Evolutionary conservation across 169 alveolate genomes (phyloP).

Genomic region (Cryptosporidium xiaoi): DNA sequence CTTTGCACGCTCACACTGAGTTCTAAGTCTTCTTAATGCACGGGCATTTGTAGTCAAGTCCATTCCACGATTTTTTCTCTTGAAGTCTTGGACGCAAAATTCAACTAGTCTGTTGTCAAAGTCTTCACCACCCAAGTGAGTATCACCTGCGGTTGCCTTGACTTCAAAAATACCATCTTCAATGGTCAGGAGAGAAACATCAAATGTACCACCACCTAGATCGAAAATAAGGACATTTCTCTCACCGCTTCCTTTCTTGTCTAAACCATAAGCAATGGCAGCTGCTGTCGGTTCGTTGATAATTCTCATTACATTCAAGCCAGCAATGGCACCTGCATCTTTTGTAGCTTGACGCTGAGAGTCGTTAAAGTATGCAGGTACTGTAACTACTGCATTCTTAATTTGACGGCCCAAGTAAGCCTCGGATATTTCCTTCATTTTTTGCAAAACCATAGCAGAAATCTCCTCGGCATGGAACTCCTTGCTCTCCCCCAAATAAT

Average conservation of each 20-base stretch:
- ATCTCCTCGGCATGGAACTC: slow-evolving; percentile 94
- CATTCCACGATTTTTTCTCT: slow-evolving; percentile 91
- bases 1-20: slow-evolving; percentile 98
- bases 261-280: slow-evolving; percentile 97
- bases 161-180: slow-evolving; percentile 98
- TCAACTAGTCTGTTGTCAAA: slow-evolving; percentile 97
- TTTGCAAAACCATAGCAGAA: slow-evolving; percentile 94
- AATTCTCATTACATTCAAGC: slow-evolving; percentile 96
- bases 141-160: slow-evolving; percentile 99
- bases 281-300: slow-evolving; percentile 99
- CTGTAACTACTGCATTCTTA: slow-evolving; percentile 98
- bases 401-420: slow-evolving; percentile 93
- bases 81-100: slow-evolving; percentile 94
- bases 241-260: slow-evolving; percentile 92
- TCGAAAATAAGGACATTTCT: slow-evolving; percentile 95
- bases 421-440: slow-evolving; percentile 98
- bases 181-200: slow-evolving; percentile 96
- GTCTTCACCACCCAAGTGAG: slow-evolving; percentile 99
- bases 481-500: slow-evolving; percentile 90
- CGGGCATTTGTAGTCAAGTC: slow-evolving; percentile 90
- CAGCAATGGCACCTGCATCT: slow-evolving; percentile 99
- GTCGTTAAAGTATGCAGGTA: slow-evolving; percentile 99
- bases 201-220: slow-evolving; percentile 99
- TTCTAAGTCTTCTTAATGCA: slow-evolving; percentile 94
- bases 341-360: slow-evolving; percentile 98